Evolutionary conservation across 495 filamentous ascomycete genomes (phyloP).

Genomic region (Cladorrhinum samala): DNA sequence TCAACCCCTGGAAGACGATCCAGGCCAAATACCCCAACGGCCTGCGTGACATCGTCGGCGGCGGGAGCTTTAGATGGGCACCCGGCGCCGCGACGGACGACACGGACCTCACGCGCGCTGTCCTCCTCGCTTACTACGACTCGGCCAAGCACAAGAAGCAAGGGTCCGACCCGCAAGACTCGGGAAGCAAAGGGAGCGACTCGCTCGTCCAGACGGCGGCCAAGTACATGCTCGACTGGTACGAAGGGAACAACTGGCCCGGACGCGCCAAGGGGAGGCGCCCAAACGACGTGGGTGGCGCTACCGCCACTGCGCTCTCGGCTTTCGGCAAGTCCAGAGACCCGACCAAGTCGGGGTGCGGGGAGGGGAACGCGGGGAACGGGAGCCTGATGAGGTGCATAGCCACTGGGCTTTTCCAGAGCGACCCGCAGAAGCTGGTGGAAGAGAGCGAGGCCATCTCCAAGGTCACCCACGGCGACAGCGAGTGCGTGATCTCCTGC

Average conservation of each 20-base stretch:
- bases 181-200: conserved; percentile 7
- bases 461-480: conserved; percentile 22
- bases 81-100: conserved; percentile 20
- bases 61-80: conserved; percentile 24
- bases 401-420: conserved; percentile 20
- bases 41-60: conserved; percentile 24
- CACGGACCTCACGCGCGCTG: conserved; percentile 17
- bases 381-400: conserved; percentile 27
- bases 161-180: not conserved
- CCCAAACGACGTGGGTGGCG: conserved; percentile 22
- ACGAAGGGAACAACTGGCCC: conserved; percentile 20
- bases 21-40: conserved; percentile 8
- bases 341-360: conserved; percentile 12
- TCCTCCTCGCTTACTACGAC: conserved; percentile 21
- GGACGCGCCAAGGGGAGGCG: conserved; percentile 8
- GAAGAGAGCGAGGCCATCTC: conserved; percentile 14
- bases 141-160: not conserved
- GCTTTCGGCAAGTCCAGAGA: conserved; percentile 13
- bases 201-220: conserved; percentile 12
- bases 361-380: conserved; percentile 22
- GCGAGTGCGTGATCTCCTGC: conserved; percentile 16
- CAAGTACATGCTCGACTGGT: conserved; percentile 23
- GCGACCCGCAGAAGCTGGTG: not conserved
- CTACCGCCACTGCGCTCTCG: conserved; percentile 15
- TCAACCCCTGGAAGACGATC: conserved; percentile 22